Base-by-base conservation (phyloP, 495 filamentous ascomycete species). In the Aspergillus bridgeri region DNA sequence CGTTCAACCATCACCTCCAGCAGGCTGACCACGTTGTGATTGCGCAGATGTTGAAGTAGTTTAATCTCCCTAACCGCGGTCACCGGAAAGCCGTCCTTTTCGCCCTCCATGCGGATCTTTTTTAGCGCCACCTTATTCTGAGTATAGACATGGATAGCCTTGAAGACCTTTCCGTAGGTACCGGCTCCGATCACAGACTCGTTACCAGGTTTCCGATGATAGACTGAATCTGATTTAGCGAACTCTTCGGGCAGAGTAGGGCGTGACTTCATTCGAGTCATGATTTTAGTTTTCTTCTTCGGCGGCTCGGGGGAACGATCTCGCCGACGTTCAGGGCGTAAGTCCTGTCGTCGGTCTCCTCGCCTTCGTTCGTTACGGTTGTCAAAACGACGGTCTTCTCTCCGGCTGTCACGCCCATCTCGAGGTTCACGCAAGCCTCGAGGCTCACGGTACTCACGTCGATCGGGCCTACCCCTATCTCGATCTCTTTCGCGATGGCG, bases 21-120 rank as follows among this genome's bases (percentile, higher is more conserved):
- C 48, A 80, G 58, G 48, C 88, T 86, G 59, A 99, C 92, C 38
- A 99, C 86, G 62, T 98, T 97, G 49, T 83, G 79, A 65, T 96
- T 91, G 59, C 88, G 90, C n/a, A 99, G 79, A 43, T 92, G 93
- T 66, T 96, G 91, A 8, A 99, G 86, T 17, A 99, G 76, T 70
- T 96, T 97, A 76, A 99, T 94, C 69, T 99, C 95, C 50, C 95
- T 86, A 25, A 98, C 89, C 0, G 95, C 95, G 0, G 95, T 99
- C 18, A 99, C 91, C 5, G 95, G 95, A 63, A 98, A 98, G 0
- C 95, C 95, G 75, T 99, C 95, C 61, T 91, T 86, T 75, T 99
- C 94, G 27, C 92, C 91, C 65, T 98, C 94, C 94, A 98, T 91
- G 18, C 89, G 79, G 72, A 98, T 86, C 74, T 91, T 89, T 76